Evolutionary conservation across 345 rosid genomes (phyloP), one percentile per base, ranked within the genome.

Genomic region (Abelmoschus esculentus): DNA sequence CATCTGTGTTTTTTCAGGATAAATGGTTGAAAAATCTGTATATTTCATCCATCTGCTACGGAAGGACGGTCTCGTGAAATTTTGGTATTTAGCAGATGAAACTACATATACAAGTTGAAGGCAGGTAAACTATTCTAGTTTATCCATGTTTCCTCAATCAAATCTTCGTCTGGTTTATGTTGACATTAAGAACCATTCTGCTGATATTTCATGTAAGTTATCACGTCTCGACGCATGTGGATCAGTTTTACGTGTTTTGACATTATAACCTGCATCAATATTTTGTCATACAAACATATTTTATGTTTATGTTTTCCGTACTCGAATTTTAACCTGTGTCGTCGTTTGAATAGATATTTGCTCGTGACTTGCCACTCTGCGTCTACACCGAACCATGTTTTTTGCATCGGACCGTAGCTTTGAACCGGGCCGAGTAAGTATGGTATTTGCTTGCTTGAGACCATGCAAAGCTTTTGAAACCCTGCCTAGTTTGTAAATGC

Each of bases 21-120:
- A 47, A 90, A 54, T 52, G 56, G 56, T 84, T 82, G 1, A 92
- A 83, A 69, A 90, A 87, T 86, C 84, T 92, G 73, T 92, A 88
- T 77, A 79, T 92, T 44, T 89, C 98, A 31, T 90, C 96, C 5
- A 75, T 92, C 58, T 92, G 96, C 74, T 90, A 78, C n/a, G 98
- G 98, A 59, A 79, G 96, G 71, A 92, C 98, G 4, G 95, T 89
- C 11, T 90, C 92, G 28, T 92, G 87, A 86, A 67, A 46, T 38
- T 47, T 29, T 6, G 34, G 54, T 17, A 40, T 40, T 42, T 19
- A 29, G 52, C 44, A 42, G 9, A 42, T 12, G 32, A 4, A 28
- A 47, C 42, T 29, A 19, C 70, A 6, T 19, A 47, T 46, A n/a
- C 56, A 66, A 28, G 57, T 66, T 47, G 57, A 66, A 66, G 57